A percentile compares a stretch with the other conserved stretches of the same genome.
These are phyloP conservation scores for Schizophyllum amplum DNA, from an alignment of 1,284 basidiomycete genomes.

Conservation along the genomic window DNA sequence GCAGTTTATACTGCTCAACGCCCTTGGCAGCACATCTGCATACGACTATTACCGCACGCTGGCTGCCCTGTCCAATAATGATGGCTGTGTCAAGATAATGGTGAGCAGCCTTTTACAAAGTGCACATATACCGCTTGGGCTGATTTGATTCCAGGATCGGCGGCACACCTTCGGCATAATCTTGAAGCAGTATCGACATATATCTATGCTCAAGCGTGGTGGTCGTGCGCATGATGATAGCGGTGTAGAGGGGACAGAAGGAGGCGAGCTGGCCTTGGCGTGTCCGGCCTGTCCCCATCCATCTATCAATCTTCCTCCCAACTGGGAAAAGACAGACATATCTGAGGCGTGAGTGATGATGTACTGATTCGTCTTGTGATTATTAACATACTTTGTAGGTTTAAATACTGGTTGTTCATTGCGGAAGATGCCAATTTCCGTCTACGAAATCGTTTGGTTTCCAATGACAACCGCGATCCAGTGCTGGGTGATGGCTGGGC, in stretches of 20 bases:
- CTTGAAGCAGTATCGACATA: no score
- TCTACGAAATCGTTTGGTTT: slow-evolving; percentile 18
- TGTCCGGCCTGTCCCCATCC: slow-evolving; percentile 8
- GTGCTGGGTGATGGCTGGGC: slow-evolving; percentile 17
- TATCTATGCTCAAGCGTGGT: neutral
- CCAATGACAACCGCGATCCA: slow-evolving; percentile 16
- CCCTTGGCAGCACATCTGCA: no score
- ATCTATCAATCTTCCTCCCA: slow-evolving; percentile 1
- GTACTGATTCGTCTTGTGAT: no score
- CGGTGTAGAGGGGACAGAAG: neutral
- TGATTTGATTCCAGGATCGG: no score
- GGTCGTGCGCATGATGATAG: slow-evolving; percentile 2
- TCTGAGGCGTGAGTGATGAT: no score
- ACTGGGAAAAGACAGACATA: slow-evolving; percentile 4
- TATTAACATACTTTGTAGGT: slow-evolving; percentile 14
- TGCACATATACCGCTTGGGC: no score
- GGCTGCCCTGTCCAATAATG: no score
- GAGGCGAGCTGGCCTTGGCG: neutral
- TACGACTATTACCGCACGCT: no score
- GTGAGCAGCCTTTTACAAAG: no score
- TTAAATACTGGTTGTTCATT: slow-evolving; percentile 18
- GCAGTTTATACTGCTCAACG: slow-evolving; percentile 5
- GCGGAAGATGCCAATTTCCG: slow-evolving; percentile 23
- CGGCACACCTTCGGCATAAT: no score
- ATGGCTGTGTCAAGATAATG: no score